These are phyloP conservation scores for Aspergillus carbonarius DNA, from an alignment of 2,329 filamentous ascomycete species.

Conservation along the genomic window DNA sequence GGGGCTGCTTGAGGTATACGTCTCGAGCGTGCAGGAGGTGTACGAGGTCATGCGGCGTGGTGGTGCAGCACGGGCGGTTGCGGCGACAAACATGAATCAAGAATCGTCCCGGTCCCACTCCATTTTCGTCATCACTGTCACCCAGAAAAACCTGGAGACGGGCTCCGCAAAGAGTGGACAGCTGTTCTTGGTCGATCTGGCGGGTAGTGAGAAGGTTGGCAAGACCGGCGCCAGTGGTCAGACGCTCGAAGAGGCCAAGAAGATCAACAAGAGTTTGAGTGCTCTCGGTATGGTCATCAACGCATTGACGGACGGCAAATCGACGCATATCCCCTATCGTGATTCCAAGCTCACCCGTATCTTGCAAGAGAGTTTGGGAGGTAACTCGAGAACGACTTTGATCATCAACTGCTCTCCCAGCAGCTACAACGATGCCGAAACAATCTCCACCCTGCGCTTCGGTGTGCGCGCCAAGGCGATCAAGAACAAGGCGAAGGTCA, in stretches of 20 bases:
- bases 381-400: constrained; percentile 95
- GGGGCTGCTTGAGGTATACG: constrained; percentile 89
- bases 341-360: constrained; percentile 98
- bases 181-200: constrained; percentile 95
- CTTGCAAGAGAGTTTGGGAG: constrained; percentile 92
- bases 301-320: constrained; percentile 93
- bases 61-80: constrained; percentile 84
- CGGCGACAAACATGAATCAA: constrained; percentile 98
- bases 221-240: constrained; percentile 98
- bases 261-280: constrained; percentile 99
- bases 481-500: constrained; percentile 99
- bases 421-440: constrained; percentile 97
- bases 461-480: constrained; percentile 97
- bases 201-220: constrained; percentile 96
- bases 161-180: constrained; percentile 95
- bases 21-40: constrained; percentile 91
- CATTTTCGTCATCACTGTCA: constrained; percentile 95
- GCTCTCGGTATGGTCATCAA: constrained; percentile 99
- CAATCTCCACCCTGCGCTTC: constrained; percentile 85
- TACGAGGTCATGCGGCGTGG: constrained; percentile 96
- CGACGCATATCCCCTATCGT: constrained; percentile 90
- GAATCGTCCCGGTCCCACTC: constrained; percentile 98
- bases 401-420: constrained; percentile 99
- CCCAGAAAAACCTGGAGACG: constrained; percentile 96
- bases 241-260: constrained; percentile 96